Conservation (phyloP, 1,284 basidiomycete species). For the Cerioporus squamosus region DNA sequence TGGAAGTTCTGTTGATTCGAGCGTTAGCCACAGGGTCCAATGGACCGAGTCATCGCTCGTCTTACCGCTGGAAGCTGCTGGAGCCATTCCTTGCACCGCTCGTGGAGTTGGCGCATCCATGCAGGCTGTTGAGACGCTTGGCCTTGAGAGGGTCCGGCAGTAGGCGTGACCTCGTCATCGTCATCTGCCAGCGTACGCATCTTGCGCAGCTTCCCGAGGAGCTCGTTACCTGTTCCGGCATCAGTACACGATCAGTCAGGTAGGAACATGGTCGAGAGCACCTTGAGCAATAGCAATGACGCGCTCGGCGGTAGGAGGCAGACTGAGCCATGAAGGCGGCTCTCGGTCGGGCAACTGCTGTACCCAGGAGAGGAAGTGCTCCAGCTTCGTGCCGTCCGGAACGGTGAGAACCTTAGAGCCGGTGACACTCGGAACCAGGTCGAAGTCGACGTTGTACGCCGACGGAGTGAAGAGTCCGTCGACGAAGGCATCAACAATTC, state of each 20-base stretch:
- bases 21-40: constrained; percentile 11
- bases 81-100: constrained; percentile 86
- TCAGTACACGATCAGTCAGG: not conserved
- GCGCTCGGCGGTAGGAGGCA: constrained; percentile 89
- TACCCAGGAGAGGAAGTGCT: constrained; percentile 90
- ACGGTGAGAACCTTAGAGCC: constrained; percentile 65
- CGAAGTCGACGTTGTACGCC: constrained; percentile 92
- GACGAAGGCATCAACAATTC: constrained; percentile 90
- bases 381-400: constrained; percentile 90
- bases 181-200: constrained; percentile 92
- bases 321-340: constrained; percentile 90
- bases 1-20: constrained; percentile 58
- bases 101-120: constrained; percentile 88
- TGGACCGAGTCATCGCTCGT: constrained; percentile 4
- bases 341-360: constrained; percentile 86
- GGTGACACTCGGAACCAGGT: constrained; percentile 74
- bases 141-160: constrained; percentile 57
- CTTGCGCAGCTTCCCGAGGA: constrained; percentile 86
- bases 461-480: constrained; percentile 84
- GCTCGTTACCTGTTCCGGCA: constrained; percentile 66
- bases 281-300: constrained; percentile 92
- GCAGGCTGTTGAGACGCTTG: constrained; percentile 79
- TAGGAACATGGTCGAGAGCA: constrained; percentile 37
- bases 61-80: constrained; percentile 74
- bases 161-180: constrained; percentile 70